Percentiles rank a stretch among this genome's conserved stretches.
Evolutionary conservation across 2,329 filamentous ascomycete species (phyloP).

Genomic region (Penicillium sp.): DNA sequence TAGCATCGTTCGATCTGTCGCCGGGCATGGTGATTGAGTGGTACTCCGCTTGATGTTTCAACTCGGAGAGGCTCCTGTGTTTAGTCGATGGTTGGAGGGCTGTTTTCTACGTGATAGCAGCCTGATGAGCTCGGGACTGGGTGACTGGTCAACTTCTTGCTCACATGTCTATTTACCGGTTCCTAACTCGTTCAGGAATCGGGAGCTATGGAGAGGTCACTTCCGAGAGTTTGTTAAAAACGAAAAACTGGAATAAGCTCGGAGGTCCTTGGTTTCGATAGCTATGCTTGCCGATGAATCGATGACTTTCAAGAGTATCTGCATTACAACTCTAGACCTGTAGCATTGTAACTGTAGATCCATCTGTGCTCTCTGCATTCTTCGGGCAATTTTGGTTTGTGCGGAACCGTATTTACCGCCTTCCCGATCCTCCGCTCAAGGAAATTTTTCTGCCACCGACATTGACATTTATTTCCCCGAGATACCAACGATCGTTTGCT

Average conservation of each 20-base stretch:
- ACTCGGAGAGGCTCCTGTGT: constrained; percentile 34
- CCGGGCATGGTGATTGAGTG: constrained; percentile 23
- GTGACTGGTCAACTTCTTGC: constrained; percentile 39
- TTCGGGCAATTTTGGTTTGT: constrained; percentile 16
- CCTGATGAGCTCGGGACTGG: constrained; percentile 19
- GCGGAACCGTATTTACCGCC: constrained; percentile 25
- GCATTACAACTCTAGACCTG: not conserved
- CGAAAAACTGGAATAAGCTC: constrained; percentile 29
- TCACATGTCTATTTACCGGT: constrained; percentile 19
- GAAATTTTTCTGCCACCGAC: constrained; percentile 26
- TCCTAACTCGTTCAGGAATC: constrained; percentile 17
- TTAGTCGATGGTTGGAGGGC: constrained; percentile 36
- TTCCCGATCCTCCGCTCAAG: constrained; percentile 19
- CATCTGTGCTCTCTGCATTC: not conserved
- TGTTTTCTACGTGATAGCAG: constrained; percentile 3
- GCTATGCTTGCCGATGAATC: constrained; percentile 29
- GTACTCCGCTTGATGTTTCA: constrained; percentile 10
- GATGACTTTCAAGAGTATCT: constrained; percentile 22
- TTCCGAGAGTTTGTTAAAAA: constrained; percentile 35
- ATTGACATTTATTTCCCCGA: constrained; percentile 24
- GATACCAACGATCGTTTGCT: constrained; percentile 9
- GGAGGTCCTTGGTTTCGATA: constrained; percentile 26
- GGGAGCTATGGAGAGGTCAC: constrained; percentile 38
- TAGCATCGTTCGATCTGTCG: constrained; percentile 31
- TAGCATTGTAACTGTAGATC: not conserved